Percentiles rank a stretch among this genome's conserved stretches.
Evolutionary conservation across 1,284 basidiomycete genomes (phyloP).

Genomic region (Boletellus dicymbophilus): DNA sequence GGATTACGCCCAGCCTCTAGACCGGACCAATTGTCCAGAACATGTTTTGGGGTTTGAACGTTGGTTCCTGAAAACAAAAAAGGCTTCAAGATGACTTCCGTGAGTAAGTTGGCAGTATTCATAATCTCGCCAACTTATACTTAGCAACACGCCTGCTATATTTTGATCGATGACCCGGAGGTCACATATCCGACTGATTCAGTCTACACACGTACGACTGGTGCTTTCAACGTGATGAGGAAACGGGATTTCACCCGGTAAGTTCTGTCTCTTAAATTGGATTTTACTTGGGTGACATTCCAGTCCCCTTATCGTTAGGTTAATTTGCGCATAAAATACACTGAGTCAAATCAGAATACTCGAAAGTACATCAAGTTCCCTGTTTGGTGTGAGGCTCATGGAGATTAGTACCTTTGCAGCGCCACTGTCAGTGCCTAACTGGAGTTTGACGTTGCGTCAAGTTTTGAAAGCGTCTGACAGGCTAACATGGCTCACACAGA

Average conservation of each 20-base stretch:
- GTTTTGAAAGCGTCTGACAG: constrained; percentile 1
- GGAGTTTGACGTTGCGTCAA: constrained; percentile 9
- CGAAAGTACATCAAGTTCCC: neutral
- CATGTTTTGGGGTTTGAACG: neutral
- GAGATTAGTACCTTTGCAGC: neutral
- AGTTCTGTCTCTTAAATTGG: neutral
- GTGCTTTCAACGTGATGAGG: neutral
- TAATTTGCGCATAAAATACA: neutral
- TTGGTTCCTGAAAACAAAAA: neutral
- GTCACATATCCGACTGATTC: neutral
- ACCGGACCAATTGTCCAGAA: neutral
- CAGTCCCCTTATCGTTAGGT: neutral
- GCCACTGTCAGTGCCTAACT: constrained; percentile 12
- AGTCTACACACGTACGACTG: neutral
- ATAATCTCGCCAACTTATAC: neutral
- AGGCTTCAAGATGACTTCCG: neutral
- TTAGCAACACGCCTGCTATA: neutral
- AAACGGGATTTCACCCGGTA: neutral
- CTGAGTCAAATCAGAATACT: constrained; percentile 5
- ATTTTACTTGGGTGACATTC: neutral
- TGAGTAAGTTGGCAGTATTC: neutral
- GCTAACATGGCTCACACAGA: neutral
- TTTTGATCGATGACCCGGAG: neutral
- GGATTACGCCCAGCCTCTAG: too few species aligned
- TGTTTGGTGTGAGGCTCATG: neutral